Evolutionary conservation across 129 eudicot species (phyloP), one percentile per base, ranked within the genome.

Genomic region (Flaveria linearis): DNA sequence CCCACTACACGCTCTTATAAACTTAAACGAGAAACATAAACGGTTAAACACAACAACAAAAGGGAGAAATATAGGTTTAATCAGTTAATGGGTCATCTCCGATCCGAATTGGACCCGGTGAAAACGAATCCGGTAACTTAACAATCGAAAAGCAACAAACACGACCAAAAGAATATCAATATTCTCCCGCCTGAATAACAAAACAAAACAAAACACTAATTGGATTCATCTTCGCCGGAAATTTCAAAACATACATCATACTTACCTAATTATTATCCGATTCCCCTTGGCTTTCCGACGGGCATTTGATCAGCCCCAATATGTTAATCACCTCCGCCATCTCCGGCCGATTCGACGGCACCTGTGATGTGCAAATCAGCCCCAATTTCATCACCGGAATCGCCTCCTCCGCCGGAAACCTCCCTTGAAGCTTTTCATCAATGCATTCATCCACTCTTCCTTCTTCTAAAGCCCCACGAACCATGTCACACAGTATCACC

Each of bases 281-380:
- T 74, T 89, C 91, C 57, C 88, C 95, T 61, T 88, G 98, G 41
- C 89, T 80, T 78, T 84, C 96, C 1, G 88, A 86, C 3, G 98
- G 97, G 77, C 97, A 94, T 61, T 90, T 81, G 75, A 94, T 91
- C 52, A 94, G 85, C 82, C 93, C 97, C 87, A 94, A 83, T 61
- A 94, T 87, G 86, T 89, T 91, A 25, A 94, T 88, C 50, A 94
- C 97, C 78, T 94, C 97, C 20, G 89, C 87, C 99, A 94, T 94
- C 23, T 91, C 96, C 0, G 99, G 99, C 79, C 99, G 67, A 76
- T 86, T 94, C 14, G 99, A 94, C 15, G 99, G 99, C 85, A 94
- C 97, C 70, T 91, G 97, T 7, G 99, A 94, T 8, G 99, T 94
- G 84, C 99, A 94, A 36, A 94, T 89, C 13, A 94, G 78, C 41